Evolutionary conservation across 805 yeast species (phyloP).

Genomic region (Komagataella pastoris): DNA sequence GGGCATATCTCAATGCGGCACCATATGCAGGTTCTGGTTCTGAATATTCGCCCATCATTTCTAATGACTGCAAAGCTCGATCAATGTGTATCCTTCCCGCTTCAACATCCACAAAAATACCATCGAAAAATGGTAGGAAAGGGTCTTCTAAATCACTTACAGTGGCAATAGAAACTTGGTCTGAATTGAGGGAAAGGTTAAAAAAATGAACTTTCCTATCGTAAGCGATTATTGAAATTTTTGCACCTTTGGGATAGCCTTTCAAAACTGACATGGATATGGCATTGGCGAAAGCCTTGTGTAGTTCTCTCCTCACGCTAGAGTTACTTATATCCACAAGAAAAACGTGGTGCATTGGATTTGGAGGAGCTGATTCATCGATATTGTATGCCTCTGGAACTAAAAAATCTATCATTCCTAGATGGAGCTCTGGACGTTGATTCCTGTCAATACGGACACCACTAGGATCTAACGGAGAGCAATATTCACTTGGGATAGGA

Average conservation of each 20-base stretch:
- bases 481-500: slow-evolving; percentile 53
- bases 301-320: slow-evolving; percentile 44
- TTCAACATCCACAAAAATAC: slow-evolving; percentile 69
- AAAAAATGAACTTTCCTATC: slow-evolving; percentile 64
- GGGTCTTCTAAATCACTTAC: slow-evolving; percentile 65
- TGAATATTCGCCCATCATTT: slow-evolving; percentile 25
- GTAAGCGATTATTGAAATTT: slow-evolving; percentile 62
- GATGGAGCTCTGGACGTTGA: slow-evolving; percentile 61
- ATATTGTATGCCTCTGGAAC: slow-evolving; percentile 66
- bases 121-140: slow-evolving; percentile 67
- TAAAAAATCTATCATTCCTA: slow-evolving; percentile 74
- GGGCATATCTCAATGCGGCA: slow-evolving; percentile 61
- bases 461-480: slow-evolving; percentile 43
- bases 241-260: slow-evolving; percentile 26
- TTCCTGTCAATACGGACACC: slow-evolving; percentile 52
- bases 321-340: slow-evolving; percentile 56
- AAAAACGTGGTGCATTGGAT: slow-evolving; percentile 56
- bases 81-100: slow-evolving; percentile 55
- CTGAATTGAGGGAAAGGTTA: slow-evolving; percentile 41
- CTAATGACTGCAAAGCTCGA: slow-evolving; percentile 50
- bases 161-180: slow-evolving; percentile 43
- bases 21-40: slow-evolving; percentile 63
- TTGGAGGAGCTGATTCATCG: slow-evolving; percentile 21
- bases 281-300: slow-evolving; percentile 55
- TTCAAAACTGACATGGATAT: slow-evolving; percentile 42